Conservation (phyloP, 768 basidiomycete species). For the Boletus eberwhitei region DNA sequence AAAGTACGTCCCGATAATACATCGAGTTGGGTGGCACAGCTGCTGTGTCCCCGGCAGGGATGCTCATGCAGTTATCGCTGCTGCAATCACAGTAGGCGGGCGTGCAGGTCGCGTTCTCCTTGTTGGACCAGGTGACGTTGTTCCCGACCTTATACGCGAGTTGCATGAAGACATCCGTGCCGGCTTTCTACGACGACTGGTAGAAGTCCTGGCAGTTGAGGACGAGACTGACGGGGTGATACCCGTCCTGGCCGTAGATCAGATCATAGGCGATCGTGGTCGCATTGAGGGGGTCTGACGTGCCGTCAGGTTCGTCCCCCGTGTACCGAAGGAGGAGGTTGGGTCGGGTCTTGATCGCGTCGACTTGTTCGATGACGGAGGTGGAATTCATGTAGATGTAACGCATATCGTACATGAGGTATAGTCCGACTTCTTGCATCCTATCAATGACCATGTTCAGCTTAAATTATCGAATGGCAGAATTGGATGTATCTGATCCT, state of each 20-base stretch:
- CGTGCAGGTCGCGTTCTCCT: conserved; percentile 63
- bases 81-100: conserved; percentile 64
- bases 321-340: conserved; percentile 76
- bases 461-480: conserved; percentile 60
- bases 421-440: conserved; percentile 68
- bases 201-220: conserved; percentile 66
- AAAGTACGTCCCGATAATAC: conserved; percentile 36
- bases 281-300: conserved; percentile 60
- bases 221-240: conserved; percentile 65
- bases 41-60: conserved; percentile 39
- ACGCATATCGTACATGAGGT: conserved; percentile 85
- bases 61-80: conserved; percentile 55
- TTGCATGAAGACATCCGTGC: conserved; percentile 70
- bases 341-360: conserved; percentile 58
- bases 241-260: conserved; percentile 62
- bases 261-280: no score
- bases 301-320: conserved; percentile 72
- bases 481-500: conserved; percentile 59
- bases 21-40: conserved; percentile 27
- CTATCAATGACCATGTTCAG: conserved; percentile 58
- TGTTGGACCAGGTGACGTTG: conserved; percentile 60
- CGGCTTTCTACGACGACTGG: conserved; percentile 55
- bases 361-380: conserved; percentile 65
- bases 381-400: conserved; percentile 63
- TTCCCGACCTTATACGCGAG: conserved; percentile 51